These are phyloP conservation scores for Trichoderma breve DNA, from an alignment of 2,329 filamentous ascomycete genomes.

Conservation along the genomic window DNA sequence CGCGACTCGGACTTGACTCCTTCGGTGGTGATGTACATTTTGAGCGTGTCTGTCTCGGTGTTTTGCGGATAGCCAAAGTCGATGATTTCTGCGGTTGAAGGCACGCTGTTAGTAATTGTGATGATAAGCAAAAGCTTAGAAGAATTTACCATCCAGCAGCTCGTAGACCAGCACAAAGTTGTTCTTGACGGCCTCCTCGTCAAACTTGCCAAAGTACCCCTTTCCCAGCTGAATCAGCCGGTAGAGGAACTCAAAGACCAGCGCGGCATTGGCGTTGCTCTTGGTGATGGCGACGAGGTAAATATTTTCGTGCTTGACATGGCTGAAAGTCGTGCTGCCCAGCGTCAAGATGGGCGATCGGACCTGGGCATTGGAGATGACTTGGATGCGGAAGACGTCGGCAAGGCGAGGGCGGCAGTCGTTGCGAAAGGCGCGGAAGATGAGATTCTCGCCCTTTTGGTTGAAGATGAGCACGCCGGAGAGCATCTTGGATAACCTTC, in stretches of 20 bases:
- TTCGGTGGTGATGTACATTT: conserved; percentile 99
- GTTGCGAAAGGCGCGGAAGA: conserved; percentile 97
- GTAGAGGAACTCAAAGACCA: conserved; percentile 98
- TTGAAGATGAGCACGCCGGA: conserved; percentile 98
- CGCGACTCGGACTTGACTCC: conserved; percentile 88
- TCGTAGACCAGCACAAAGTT: conserved; percentile 99
- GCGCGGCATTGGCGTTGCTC: conserved; percentile 96
- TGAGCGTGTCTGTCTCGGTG: conserved; percentile 96
- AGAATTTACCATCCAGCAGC: conserved; percentile 74
- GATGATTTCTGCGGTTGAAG: conserved; percentile 70
- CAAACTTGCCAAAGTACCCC: conserved; percentile 98
- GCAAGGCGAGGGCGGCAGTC: conserved; percentile 96
- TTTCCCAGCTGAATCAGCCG: conserved; percentile 84
- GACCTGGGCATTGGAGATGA: conserved; percentile 97
- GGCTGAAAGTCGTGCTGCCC: conserved; percentile 96
- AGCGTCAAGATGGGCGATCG: conserved; percentile 96
- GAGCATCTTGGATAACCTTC: conserved; percentile 66
- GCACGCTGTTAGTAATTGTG: not conserved
- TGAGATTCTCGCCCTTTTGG: conserved; percentile 99
- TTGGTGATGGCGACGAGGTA: conserved; percentile 97
- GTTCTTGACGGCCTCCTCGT: conserved; percentile 99
- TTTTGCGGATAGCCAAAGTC: conserved; percentile 99
- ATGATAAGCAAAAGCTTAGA: not conserved
- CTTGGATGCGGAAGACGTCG: conserved; percentile 98
- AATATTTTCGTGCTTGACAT: conserved; percentile 99